phyloP scores from a whole-genome alignment of 2,329 filamentous ascomycete genomes.

The Trichoderma atroviride region DNA sequence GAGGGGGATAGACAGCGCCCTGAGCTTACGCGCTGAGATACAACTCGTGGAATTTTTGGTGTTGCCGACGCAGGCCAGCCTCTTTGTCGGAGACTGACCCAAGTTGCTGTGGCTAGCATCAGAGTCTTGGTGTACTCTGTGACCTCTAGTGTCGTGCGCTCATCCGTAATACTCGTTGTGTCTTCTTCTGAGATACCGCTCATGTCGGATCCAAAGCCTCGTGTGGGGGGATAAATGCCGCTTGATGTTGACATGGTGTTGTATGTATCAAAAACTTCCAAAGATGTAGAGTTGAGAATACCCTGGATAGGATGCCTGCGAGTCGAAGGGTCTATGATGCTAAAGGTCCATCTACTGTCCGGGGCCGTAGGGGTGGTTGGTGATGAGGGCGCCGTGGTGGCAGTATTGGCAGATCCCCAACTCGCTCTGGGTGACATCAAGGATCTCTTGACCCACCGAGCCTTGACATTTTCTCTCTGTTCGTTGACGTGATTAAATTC shows the following conservation, averaged over 20 bases:
- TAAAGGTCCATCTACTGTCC: slow-evolving; percentile 71
- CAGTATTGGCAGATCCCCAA: slow-evolving; percentile 28
- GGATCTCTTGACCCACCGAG: slow-evolving; percentile 66
- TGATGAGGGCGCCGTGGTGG: slow-evolving; percentile 33
- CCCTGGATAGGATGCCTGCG: slow-evolving; percentile 76
- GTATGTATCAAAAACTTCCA: slow-evolving; percentile 73
- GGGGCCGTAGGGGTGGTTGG: slow-evolving; percentile 34
- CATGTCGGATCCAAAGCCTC: slow-evolving; percentile 37
- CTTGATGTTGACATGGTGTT: slow-evolving; percentile 56
- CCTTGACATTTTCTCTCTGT: slow-evolving; percentile 61
- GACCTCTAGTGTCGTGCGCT: slow-evolving; percentile 38
- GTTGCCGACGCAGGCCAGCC: slow-evolving; percentile 41
- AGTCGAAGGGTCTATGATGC: slow-evolving; percentile 69
- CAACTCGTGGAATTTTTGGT: slow-evolving; percentile 35
- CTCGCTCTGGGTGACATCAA: slow-evolving; percentile 31
- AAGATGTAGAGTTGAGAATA: slow-evolving; percentile 61
- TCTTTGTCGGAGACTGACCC: slow-evolving; percentile 43
- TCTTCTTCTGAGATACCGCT: slow-evolving; percentile 29
- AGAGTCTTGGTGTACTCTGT: slow-evolving; percentile 40
- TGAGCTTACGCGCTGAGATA: slow-evolving; percentile 31
- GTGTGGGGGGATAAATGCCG: slow-evolving; percentile 51
- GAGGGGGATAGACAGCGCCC: slow-evolving; percentile 23
- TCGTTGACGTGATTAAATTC: slow-evolving; percentile 66
- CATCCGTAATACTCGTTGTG: slow-evolving; percentile 33
- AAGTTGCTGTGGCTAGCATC: slow-evolving; percentile 45